Conservation (phyloP, 83 land plant genomes). For the Picea abies region DNA sequence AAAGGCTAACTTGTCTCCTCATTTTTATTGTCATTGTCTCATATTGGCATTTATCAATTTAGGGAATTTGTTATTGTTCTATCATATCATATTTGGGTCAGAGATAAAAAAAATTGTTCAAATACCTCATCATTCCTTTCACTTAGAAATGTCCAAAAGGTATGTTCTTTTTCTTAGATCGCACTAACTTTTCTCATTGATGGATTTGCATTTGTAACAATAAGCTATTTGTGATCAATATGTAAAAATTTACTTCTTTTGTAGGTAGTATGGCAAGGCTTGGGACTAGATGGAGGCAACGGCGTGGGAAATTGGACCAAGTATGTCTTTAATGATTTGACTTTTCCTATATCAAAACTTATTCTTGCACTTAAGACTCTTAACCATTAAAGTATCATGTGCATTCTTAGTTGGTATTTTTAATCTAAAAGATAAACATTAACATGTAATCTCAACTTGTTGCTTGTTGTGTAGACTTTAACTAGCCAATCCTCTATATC, state of each 20-base stretch:
- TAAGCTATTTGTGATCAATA: background rate
- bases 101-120: too few relatives aligned
- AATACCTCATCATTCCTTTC: too few relatives aligned
- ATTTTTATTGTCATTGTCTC: too few relatives aligned
- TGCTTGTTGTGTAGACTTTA: background rate
- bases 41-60: too few relatives aligned
- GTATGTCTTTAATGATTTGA: conserved; percentile 28
- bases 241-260: background rate
- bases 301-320: conserved; percentile 66
- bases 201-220: background rate
- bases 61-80: too few relatives aligned
- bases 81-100: too few relatives aligned
- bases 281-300: conserved; percentile 69
- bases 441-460: background rate
- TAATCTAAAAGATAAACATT: background rate
- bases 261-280: conserved; percentile 79
- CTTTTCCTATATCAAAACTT: background rate
- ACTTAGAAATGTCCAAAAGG: background rate
- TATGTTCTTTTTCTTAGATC: background rate
- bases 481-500: background rate
- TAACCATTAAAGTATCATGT: background rate
- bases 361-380: too few relatives aligned
- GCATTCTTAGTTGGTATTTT: background rate
- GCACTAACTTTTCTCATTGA: background rate
- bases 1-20: too few relatives aligned